These are phyloP conservation scores for Globisporangium polare DNA, from an alignment of 352 stramenopile species.

Conservation along the genomic window DNA sequence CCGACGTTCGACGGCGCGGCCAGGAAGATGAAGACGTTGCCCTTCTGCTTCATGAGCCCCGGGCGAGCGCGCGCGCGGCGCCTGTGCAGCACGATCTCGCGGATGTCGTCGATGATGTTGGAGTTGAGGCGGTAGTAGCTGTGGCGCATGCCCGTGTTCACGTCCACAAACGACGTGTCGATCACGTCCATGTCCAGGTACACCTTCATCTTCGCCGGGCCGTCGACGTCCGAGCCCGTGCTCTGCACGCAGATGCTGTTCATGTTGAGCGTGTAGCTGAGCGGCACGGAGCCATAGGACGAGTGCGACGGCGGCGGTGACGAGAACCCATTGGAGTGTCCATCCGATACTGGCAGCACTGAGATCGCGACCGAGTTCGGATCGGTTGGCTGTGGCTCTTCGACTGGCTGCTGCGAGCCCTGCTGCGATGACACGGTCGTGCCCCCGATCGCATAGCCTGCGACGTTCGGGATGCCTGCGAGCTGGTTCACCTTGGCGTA, in stretches of 20 bases:
- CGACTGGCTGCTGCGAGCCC: constrained; percentile 1
- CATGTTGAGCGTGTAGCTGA: constrained; percentile 18
- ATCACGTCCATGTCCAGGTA: constrained; percentile 67
- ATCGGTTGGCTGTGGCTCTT: background rate
- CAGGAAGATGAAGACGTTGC: constrained; percentile 36
- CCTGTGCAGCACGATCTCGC: constrained; percentile 26
- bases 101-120: constrained; percentile 43
- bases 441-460: constrained; percentile 11
- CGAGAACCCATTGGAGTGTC: background rate
- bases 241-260: constrained; percentile 19
- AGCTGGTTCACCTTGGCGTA: constrained; percentile 19
- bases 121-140: constrained; percentile 60
- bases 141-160: constrained; percentile 54
- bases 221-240: constrained; percentile 14
- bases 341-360: background rate
- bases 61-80: constrained; percentile 19
- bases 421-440: constrained; percentile 10
- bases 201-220: constrained; percentile 13
- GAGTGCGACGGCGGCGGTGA: constrained; percentile 12
- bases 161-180: constrained; percentile 64
- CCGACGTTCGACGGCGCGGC: constrained; percentile 22
- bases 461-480: constrained; percentile 12
- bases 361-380: background rate
- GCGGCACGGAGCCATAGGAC: constrained; percentile 16
- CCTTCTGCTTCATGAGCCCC: constrained; percentile 25